Percentiles rank a stretch among this genome's conserved stretches.
phyloP scores from a whole-genome alignment of 1,284 basidiomycete species.

The Leucoagaricus sp. region DNA sequence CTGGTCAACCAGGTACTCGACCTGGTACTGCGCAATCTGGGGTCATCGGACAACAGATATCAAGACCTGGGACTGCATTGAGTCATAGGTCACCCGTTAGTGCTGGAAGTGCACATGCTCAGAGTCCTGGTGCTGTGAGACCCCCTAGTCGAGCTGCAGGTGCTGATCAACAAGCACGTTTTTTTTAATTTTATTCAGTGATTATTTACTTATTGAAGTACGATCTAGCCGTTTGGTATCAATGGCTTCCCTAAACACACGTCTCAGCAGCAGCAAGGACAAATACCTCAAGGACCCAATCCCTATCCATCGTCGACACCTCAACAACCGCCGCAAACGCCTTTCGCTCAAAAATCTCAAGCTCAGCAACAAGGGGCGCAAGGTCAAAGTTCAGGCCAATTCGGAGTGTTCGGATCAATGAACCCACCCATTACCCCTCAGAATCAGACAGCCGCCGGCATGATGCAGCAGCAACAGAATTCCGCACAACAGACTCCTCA shows the following conservation, averaged over 20 bases:
- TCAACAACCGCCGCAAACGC: constrained; percentile 16
- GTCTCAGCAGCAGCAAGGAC: constrained; percentile 11
- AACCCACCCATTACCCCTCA: constrained; percentile 13
- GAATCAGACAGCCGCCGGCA: constrained; percentile 3
- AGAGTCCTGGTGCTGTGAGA: constrained; percentile 12
- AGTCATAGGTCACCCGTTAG: constrained; percentile 35
- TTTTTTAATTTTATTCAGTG: constrained; percentile 17
- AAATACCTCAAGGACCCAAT: constrained; percentile 14
- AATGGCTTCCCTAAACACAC: constrained; percentile 14
- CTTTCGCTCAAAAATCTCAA: constrained; percentile 12
- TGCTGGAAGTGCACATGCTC: constrained; percentile 16
- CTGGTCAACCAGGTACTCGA: constrained; percentile 2
- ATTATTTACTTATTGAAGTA: constrained; percentile 13
- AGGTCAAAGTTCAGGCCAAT: constrained; percentile 7
- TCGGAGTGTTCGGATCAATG: constrained; percentile 4
- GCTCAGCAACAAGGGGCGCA: constrained; percentile 8
- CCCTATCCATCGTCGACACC: constrained; percentile 9
- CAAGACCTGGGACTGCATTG: constrained; percentile 36
- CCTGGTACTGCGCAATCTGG: constrained; percentile 6
- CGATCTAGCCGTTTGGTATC: constrained; percentile 12
- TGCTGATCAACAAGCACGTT: constrained; percentile 11
- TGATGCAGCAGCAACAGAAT: constrained; percentile 9
- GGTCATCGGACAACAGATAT: constrained; percentile 20
- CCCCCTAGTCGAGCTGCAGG: constrained; percentile 14
- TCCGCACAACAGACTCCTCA: not conserved